Conservation (phyloP, 129 eudicot species). For the Chrysanthemum makinoi region DNA sequence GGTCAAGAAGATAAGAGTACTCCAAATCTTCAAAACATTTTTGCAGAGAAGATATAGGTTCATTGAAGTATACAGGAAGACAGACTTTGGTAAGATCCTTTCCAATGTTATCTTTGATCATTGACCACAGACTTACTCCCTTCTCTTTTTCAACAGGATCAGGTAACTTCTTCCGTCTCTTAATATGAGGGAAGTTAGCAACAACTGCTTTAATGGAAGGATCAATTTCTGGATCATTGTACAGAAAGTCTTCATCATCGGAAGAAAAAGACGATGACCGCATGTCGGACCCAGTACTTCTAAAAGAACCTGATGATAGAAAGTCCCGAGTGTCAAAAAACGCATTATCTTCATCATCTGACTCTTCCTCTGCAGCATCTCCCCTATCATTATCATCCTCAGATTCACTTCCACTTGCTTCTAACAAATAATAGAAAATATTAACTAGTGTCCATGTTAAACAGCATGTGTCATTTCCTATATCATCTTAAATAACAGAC, state of each 20-base stretch:
- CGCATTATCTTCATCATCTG: slow-evolving; percentile 86
- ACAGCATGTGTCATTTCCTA: neutral
- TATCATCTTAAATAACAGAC: slow-evolving; percentile 1
- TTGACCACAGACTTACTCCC: slow-evolving; percentile 97
- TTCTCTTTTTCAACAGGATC: slow-evolving; percentile 91
- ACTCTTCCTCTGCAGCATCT: slow-evolving; percentile 93
- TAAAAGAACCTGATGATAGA: slow-evolving; percentile 83
- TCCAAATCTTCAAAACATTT: slow-evolving; percentile 97
- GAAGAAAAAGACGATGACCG: slow-evolving; percentile 82
- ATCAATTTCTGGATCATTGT: slow-evolving; percentile 54
- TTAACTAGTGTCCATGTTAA: too few species aligned
- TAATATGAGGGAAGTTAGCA: slow-evolving; percentile 59
- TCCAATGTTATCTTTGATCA: slow-evolving; percentile 97
- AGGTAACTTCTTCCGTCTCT: slow-evolving; percentile 89
- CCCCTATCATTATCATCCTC: slow-evolving; percentile 92
- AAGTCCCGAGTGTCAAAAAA: slow-evolving; percentile 87
- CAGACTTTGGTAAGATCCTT: slow-evolving; percentile 97
- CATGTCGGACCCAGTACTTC: slow-evolving; percentile 79
- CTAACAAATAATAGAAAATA: slow-evolving; percentile 29
- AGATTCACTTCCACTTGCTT: slow-evolving; percentile 80
- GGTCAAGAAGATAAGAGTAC: slow-evolving; percentile 94
- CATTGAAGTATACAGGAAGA: slow-evolving; percentile 97
- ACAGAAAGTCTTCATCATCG: slow-evolving; percentile 59
- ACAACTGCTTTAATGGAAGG: slow-evolving; percentile 63
- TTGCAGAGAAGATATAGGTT: slow-evolving; percentile 94